Evolutionary conservation across 768 basidiomycete genomes (phyloP).

Genomic region (Suillus placidus): DNA sequence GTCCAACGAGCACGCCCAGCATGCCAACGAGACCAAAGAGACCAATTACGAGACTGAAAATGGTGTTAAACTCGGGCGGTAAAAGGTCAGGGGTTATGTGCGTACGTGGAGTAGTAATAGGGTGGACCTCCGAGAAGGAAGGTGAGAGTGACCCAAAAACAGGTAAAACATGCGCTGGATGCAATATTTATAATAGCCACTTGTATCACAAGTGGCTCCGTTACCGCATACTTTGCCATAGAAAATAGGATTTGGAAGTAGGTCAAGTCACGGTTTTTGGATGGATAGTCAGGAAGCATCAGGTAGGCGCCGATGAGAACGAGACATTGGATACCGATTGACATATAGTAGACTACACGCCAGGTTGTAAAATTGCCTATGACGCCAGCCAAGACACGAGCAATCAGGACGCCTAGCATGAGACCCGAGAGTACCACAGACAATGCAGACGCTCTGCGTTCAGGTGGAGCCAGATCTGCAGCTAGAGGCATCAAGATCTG

Average conservation of each 20-base stretch:
- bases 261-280: constrained; percentile 64
- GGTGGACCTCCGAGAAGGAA: constrained; percentile 79
- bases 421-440: constrained; percentile 72
- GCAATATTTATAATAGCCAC: constrained; percentile 60
- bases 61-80: constrained; percentile 5
- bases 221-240: constrained; percentile 77
- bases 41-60: constrained; percentile 57
- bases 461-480: constrained; percentile 79
- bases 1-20: constrained; percentile 70
- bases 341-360: constrained; percentile 78
- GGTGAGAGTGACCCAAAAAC: constrained; percentile 76
- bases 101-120: constrained; percentile 74
- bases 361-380: constrained; percentile 74
- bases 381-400: constrained; percentile 74
- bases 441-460: constrained; percentile 72
- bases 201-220: constrained; percentile 80
- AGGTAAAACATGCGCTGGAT: constrained; percentile 59
- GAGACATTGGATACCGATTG: constrained; percentile 67
- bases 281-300: constrained; percentile 81
- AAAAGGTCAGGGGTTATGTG: not conserved
- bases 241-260: constrained; percentile 72
- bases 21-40: constrained; percentile 76
- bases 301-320: constrained; percentile 63
- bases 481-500: constrained; percentile 77
- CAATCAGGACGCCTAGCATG: constrained; percentile 72